Conservation (phyloP, 2,329 filamentous ascomycete species). For the Lasiodiplodia theobromae region DNA sequence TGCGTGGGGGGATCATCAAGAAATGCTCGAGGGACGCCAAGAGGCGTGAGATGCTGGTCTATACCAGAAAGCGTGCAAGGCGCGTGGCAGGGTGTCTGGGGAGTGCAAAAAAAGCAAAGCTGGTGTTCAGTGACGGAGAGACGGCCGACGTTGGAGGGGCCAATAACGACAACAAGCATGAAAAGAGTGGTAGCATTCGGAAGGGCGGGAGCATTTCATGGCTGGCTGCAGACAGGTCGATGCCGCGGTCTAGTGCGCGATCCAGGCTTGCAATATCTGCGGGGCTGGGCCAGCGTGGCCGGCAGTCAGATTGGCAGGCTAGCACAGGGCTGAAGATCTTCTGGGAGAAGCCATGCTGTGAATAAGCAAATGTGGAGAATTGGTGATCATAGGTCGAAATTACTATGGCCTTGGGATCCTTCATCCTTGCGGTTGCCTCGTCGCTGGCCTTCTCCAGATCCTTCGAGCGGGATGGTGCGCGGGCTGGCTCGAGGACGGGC, state of each 20-base stretch:
- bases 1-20: background rate
- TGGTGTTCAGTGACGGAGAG: background rate
- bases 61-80: conserved; percentile 18
- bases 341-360: background rate
- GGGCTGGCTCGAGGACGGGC: conserved; percentile 1
- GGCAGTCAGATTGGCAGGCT: background rate
- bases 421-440: conserved; percentile 8
- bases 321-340: conserved; percentile 24
- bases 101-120: background rate
- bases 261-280: conserved; percentile 16
- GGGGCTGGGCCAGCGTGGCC: conserved; percentile 6
- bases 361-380: conserved; percentile 7
- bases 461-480: conserved; percentile 1
- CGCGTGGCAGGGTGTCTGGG: conserved; percentile 9
- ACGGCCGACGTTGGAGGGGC: background rate
- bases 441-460: conserved; percentile 4
- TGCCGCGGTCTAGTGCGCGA: conserved; percentile 1
- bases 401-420: conserved; percentile 13
- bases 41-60: conserved; percentile 7
- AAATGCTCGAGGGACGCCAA: conserved; percentile 3
- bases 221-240: conserved; percentile 14
- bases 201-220: conserved; percentile 7
- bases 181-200: conserved; percentile 8
- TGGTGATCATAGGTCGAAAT: conserved; percentile 14
- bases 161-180: background rate